A percentile compares a stretch with the other conserved stretches of the same genome.
Evolutionary conservation across 139 green algal species (phyloP).

Genomic region (Picochlorum sp.): DNA sequence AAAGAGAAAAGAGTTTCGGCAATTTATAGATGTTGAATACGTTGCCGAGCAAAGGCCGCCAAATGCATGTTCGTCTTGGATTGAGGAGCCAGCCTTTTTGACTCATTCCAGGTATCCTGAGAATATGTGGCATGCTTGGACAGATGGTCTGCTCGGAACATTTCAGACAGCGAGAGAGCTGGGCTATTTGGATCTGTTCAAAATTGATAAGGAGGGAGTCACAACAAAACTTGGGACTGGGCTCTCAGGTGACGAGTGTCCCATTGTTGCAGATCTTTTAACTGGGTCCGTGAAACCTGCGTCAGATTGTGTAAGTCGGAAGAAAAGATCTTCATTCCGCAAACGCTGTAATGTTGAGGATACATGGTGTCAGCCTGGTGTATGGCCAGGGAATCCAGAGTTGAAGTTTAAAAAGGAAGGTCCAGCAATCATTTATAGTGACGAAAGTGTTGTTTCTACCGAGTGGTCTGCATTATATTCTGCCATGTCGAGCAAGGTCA

Average conservation of each 20-base stretch:
- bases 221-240: not conserved
- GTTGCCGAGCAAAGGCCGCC: not conserved
- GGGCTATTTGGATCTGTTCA: conserved; percentile 6
- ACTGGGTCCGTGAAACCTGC: conserved; percentile 5
- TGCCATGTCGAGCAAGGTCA: not conserved
- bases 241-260: not conserved
- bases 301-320: not conserved
- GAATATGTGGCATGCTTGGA: conserved; percentile 8
- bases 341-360: not conserved
- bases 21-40: conserved; percentile 2
- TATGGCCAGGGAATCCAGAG: not conserved
- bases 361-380: conserved; percentile 4
- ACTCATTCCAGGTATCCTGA: not conserved
- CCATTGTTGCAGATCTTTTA: not conserved
- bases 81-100: not conserved
- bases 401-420: conserved; percentile 1
- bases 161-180: conserved; percentile 9
- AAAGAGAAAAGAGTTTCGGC: conserved; percentile 1
- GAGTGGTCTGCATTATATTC: conserved; percentile 12
- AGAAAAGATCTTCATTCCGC: not conserved
- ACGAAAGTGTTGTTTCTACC: conserved; percentile 2
- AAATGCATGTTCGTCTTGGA: conserved; percentile 6
- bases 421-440: conserved; percentile 3
- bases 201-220: not conserved
- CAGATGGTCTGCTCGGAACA: not conserved